phyloP scores from a whole-genome alignment of 768 basidiomycete genomes.

The Kwoniella bestiolae region DNA sequence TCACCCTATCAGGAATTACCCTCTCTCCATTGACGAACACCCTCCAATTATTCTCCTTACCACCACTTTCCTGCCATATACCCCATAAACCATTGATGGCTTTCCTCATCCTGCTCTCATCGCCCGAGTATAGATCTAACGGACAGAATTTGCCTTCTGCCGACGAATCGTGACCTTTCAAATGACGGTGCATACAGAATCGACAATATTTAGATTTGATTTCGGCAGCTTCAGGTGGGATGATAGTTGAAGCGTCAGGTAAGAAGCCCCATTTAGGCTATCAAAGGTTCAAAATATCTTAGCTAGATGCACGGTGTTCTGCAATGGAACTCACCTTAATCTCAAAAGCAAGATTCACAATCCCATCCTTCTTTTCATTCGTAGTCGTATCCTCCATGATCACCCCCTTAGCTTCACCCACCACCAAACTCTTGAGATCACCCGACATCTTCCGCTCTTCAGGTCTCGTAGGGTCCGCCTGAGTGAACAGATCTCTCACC shows the following conservation, averaged over 20 bases:
- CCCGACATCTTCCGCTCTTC: slow-evolving; percentile 58
- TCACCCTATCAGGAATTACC: slow-evolving; percentile 66
- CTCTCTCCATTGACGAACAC: slow-evolving; percentile 72
- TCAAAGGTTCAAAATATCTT: background rate
- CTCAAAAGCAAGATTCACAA: slow-evolving; percentile 69
- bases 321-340: slow-evolving; percentile 72
- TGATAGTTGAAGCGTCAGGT: slow-evolving; percentile 66
- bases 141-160: slow-evolving; percentile 69
- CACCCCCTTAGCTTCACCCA: slow-evolving; percentile 62
- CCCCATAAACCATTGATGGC: slow-evolving; percentile 76
- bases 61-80: slow-evolving; percentile 70
- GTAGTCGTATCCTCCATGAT: slow-evolving; percentile 78
- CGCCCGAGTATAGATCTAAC: slow-evolving; percentile 81
- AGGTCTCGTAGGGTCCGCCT: slow-evolving; percentile 66
- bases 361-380: slow-evolving; percentile 53
- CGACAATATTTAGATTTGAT: slow-evolving; percentile 78
- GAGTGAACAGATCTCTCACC: slow-evolving; percentile 64
- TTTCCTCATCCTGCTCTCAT: slow-evolving; percentile 65
- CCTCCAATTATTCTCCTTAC: slow-evolving; percentile 77
- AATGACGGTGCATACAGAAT: slow-evolving; percentile 83
- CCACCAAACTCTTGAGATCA: slow-evolving; percentile 4
- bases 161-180: slow-evolving; percentile 54
- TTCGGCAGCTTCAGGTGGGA: slow-evolving; percentile 63
- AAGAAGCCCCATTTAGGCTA: slow-evolving; percentile 99
- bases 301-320: background rate